A percentile compares a stretch with the other conserved stretches of the same genome.
Evolutionary conservation across 306 rosid genomes (phyloP).

Genomic region (Hylodesmum podocarpum): DNA sequence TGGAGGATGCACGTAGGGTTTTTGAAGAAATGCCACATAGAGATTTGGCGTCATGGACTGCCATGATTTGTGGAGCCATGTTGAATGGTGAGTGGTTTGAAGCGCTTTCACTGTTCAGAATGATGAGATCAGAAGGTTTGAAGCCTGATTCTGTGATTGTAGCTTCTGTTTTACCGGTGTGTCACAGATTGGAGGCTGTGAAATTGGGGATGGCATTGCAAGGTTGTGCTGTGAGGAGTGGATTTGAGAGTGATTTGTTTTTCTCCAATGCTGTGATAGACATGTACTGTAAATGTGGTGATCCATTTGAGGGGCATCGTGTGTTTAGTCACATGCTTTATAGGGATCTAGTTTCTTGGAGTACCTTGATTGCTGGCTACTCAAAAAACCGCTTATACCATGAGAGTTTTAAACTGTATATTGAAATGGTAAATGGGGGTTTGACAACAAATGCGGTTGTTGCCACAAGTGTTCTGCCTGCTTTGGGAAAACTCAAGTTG

Average conservation of each 20-base stretch:
- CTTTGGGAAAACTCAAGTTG: slow-evolving; percentile 45
- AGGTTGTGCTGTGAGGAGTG: slow-evolving; percentile 44
- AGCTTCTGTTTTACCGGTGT: slow-evolving; percentile 35
- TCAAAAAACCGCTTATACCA: slow-evolving; percentile 36
- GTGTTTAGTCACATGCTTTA: slow-evolving; percentile 34
- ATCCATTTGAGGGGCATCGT: slow-evolving; percentile 30
- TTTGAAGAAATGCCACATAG: slow-evolving; percentile 47
- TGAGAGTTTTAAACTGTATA: slow-evolving; percentile 30
- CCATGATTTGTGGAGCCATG: slow-evolving; percentile 40
- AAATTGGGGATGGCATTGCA: slow-evolving; percentile 45
- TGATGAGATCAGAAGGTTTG: slow-evolving; percentile 40
- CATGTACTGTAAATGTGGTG: slow-evolving; percentile 50
- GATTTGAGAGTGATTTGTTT: slow-evolving; percentile 43
- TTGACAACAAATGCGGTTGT: slow-evolving; percentile 36
- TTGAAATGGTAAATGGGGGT: slow-evolving; percentile 38
- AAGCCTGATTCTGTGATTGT: slow-evolving; percentile 44
- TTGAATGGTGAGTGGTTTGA: slow-evolving; percentile 38
- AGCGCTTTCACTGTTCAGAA: slow-evolving; percentile 38
- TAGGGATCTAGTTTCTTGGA: slow-evolving; percentile 48
- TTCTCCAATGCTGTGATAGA: slow-evolving; percentile 45
- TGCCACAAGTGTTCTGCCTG: slow-evolving; percentile 41
- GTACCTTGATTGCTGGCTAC: slow-evolving; percentile 47
- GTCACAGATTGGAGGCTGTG: slow-evolving; percentile 43
- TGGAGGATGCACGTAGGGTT: slow-evolving; percentile 38
- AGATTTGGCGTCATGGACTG: slow-evolving; percentile 54